Percentiles rank a stretch among this genome's conserved stretches.
These are phyloP conservation scores for Aspergillus haitiensis DNA, from an alignment of 495 filamentous ascomycete genomes.

Conservation along the genomic window DNA sequence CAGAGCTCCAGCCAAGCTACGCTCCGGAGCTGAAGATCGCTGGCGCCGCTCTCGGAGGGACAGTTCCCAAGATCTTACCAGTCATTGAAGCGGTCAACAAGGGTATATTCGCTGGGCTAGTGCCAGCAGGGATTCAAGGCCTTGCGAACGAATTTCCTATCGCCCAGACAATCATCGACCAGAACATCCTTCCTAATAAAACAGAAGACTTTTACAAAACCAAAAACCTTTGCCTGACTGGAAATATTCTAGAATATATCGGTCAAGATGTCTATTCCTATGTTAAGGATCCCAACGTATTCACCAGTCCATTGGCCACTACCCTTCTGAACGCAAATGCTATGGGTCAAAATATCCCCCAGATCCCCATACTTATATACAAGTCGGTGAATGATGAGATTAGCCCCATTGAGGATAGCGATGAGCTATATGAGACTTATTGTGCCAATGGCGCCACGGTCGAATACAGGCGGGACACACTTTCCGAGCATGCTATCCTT, in stretches of 20 bases:
- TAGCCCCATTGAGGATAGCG: constrained; percentile 40
- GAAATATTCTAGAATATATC: constrained; percentile 21
- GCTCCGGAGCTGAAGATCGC: constrained; percentile 50
- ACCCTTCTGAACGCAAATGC: constrained; percentile 21
- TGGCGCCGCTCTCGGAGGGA: constrained; percentile 50
- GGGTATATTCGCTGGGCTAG: constrained; percentile 22
- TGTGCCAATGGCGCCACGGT: constrained; percentile 29
- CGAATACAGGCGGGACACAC: constrained; percentile 22
- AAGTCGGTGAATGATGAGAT: constrained; percentile 51
- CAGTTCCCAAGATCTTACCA: constrained; percentile 26
- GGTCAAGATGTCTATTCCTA: constrained; percentile 24
- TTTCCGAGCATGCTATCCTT: constrained; percentile 23
- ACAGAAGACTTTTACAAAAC: constrained; percentile 23
- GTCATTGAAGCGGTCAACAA: constrained; percentile 26
- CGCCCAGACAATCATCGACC: constrained; percentile 12
- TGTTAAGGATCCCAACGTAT: constrained; percentile 18
- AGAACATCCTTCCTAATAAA: constrained; percentile 18
- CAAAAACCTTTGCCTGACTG: constrained; percentile 19
- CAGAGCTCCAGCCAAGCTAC: constrained; percentile 48
- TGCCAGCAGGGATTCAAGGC: constrained; percentile 25
- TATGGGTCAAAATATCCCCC: constrained; percentile 32
- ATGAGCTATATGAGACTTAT: constrained; percentile 42
- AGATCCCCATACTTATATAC: constrained; percentile 50
- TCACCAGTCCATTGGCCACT: constrained; percentile 9
- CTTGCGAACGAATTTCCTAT: constrained; percentile 28